These are phyloP conservation scores for Hysterangium stoloniferum DNA, from an alignment of 768 basidiomycete genomes.

Conservation along the genomic window DNA sequence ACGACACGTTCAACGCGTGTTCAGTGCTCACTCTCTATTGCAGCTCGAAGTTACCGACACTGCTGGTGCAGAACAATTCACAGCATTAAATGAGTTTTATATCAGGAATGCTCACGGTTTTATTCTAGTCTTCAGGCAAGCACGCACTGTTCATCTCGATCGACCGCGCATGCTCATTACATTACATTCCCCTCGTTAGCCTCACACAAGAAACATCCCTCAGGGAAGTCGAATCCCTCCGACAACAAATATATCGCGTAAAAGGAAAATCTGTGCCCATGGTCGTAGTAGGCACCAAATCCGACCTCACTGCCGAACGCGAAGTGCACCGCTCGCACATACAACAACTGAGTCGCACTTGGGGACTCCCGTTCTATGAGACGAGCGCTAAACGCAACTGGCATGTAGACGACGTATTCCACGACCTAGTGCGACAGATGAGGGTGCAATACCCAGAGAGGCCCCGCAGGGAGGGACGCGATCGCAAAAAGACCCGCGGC, in stretches of 20 bases:
- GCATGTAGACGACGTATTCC: conserved; percentile 73
- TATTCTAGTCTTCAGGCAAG: conserved; percentile 41
- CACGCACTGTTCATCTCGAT: not conserved
- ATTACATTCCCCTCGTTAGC: conserved; percentile 29
- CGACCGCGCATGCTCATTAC: conserved; percentile 2
- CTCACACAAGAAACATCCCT: conserved; percentile 76
- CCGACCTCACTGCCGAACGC: conserved; percentile 73
- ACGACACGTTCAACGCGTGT: conserved; percentile 2
- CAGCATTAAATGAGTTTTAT: conserved; percentile 70
- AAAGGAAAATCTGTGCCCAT: conserved; percentile 75
- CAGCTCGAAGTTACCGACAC: conserved; percentile 80
- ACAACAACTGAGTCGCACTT: conserved; percentile 52
- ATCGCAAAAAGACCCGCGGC: conserved; percentile 8
- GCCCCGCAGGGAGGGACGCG: conserved; percentile 23
- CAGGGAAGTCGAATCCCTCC: conserved; percentile 70
- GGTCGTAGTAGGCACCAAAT: conserved; percentile 80
- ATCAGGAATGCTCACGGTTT: conserved; percentile 36
- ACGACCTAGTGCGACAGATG: conserved; percentile 72
- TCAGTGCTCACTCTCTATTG: conserved; percentile 4
- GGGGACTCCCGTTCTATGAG: conserved; percentile 76
- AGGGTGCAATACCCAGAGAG: conserved; percentile 52
- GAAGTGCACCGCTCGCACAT: conserved; percentile 64
- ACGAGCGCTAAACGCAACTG: conserved; percentile 83
- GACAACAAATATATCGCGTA: conserved; percentile 75
- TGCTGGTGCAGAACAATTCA: conserved; percentile 83